phyloP scores from a whole-genome alignment of 208 protist genomes.

The Crithidia mellificae region DNA sequence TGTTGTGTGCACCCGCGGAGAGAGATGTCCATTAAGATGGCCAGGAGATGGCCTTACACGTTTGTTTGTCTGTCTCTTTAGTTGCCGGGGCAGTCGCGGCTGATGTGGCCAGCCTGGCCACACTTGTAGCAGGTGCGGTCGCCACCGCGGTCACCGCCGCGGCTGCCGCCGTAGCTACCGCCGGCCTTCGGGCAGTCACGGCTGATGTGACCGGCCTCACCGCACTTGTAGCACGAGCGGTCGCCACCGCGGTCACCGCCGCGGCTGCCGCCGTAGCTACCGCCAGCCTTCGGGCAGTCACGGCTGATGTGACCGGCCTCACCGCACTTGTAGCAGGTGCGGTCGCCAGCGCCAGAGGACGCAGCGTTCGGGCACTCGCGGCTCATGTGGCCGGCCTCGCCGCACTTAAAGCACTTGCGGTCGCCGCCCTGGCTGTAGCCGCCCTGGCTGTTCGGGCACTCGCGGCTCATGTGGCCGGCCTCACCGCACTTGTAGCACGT shows the following conservation, averaged over 20 bases:
- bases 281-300: slow-evolving; percentile 70
- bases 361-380: slow-evolving; percentile 76
- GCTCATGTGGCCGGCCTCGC: slow-evolving; percentile 72
- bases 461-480: slow-evolving; percentile 75
- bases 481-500: slow-evolving; percentile 89
- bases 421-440: slow-evolving; percentile 46
- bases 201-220: slow-evolving; percentile 76
- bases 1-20: too few species aligned
- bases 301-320: slow-evolving; percentile 79
- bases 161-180: slow-evolving; percentile 31
- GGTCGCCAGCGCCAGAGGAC: slow-evolving; percentile 41
- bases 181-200: slow-evolving; percentile 79
- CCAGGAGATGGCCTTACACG: slow-evolving; percentile 5
- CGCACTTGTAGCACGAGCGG: slow-evolving; percentile 85
- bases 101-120: slow-evolving; percentile 82
- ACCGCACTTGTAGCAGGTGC: slow-evolving; percentile 84
- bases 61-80: slow-evolving; percentile 8
- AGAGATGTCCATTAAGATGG: slow-evolving; percentile 12
- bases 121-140: slow-evolving; percentile 83
- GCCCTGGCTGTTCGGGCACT: slow-evolving; percentile 69
- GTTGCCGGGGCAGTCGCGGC: slow-evolving; percentile 71
- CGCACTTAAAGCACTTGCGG: slow-evolving; percentile 79
- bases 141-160: slow-evolving; percentile 43
- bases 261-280: slow-evolving; percentile 32
- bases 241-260: slow-evolving; percentile 41